phyloP scores from a whole-genome alignment of 1,139 yeast species.

The Wickerhamomyces sp. region DNA sequence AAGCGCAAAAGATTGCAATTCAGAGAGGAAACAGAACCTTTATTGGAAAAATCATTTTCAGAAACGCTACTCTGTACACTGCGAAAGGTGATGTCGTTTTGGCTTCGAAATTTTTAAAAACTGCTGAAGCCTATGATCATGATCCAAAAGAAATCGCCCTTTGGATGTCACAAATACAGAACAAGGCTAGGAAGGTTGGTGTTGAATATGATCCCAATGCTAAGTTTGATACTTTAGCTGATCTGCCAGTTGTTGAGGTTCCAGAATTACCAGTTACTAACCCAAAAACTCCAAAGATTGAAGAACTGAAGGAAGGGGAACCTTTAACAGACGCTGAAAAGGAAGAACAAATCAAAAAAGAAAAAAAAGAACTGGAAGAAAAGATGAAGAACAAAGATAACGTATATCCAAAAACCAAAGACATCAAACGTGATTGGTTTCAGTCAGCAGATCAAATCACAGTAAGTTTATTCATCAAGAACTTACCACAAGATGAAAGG shows the following conservation, averaged over 20 bases:
- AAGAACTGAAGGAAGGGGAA: neutral
- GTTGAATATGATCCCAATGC: slow-evolving; percentile 9
- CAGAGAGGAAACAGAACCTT: slow-evolving; percentile 45
- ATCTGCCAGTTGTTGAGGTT: slow-evolving; percentile 6
- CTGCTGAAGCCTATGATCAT: slow-evolving; percentile 45
- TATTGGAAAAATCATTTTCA: slow-evolving; percentile 55
- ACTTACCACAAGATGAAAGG: slow-evolving; percentile 38
- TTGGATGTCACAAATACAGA: slow-evolving; percentile 44
- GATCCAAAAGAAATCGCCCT: slow-evolving; percentile 19
- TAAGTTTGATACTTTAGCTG: slow-evolving; percentile 5
- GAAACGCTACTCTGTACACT: slow-evolving; percentile 49
- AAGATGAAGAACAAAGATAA: slow-evolving; percentile 17
- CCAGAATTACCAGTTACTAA: slow-evolving; percentile 3
- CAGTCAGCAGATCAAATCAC: slow-evolving; percentile 56
- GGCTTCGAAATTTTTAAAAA: slow-evolving; percentile 45
- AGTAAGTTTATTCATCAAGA: slow-evolving; percentile 69
- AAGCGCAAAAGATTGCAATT: slow-evolving; percentile 52
- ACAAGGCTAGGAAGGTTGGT: slow-evolving; percentile 25
- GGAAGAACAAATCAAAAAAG: slow-evolving; percentile 3
- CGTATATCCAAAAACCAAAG: slow-evolving; percentile 23
- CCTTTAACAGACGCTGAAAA: neutral
- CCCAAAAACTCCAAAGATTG: slow-evolving; percentile 1
- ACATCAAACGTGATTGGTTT: slow-evolving; percentile 75
- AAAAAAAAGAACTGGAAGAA: slow-evolving; percentile 16
- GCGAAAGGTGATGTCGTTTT: slow-evolving; percentile 40